Base-by-base conservation (phyloP, 2,329 filamentous ascomycete genomes). In the Cryphonectria parasitica region DNA sequence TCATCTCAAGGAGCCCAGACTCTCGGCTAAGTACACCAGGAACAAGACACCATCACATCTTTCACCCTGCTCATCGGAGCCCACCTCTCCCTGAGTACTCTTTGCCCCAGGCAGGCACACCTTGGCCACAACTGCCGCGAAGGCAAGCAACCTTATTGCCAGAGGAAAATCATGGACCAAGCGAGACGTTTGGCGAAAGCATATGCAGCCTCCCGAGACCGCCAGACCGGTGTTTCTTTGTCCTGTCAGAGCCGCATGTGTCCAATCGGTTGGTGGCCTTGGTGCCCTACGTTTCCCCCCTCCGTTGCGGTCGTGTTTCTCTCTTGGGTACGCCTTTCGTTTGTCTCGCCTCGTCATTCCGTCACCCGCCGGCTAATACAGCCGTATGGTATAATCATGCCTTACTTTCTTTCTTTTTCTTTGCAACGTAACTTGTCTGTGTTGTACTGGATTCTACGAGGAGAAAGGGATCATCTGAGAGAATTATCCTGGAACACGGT, bases 131-230 rank as follows among this genome's bases (percentile, higher is more conserved):
- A 39, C 52, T n/a, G 31, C 36, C 49, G 52, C 41, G 49, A 54
- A 17, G 64, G 41, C 28, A 58, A 28, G n/a, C 28, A 11, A 41
- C 5, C 6, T 19, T 39, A 11, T 39, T 17, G 34, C 22, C 11
- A 22, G 43, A 22, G 17, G 25, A 13, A 49, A 39, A 4, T 34
- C 22, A 49, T 43, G 39, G 31, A 34, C 34, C 69, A 71, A 71
- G 69, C 69, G 69, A 71, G 64, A 52, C 69, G 69, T 68, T 68
- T 71, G 69, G 69, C 69, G 69, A 68, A 65, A 60, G 61, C n/a
- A 64, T 4, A 61, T 58, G 69, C 66, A 25, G 34, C 60, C 52
- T 64, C 22, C 69, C 69, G 69, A 71, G 66, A 71, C 69, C 60
- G n/a, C 64, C 68, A 49, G 34, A 54, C 64, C 69, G 25, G 54